Evolutionary conservation across 1,284 basidiomycete species (phyloP).

Genomic region (Moesziomyces antarcticus): DNA sequence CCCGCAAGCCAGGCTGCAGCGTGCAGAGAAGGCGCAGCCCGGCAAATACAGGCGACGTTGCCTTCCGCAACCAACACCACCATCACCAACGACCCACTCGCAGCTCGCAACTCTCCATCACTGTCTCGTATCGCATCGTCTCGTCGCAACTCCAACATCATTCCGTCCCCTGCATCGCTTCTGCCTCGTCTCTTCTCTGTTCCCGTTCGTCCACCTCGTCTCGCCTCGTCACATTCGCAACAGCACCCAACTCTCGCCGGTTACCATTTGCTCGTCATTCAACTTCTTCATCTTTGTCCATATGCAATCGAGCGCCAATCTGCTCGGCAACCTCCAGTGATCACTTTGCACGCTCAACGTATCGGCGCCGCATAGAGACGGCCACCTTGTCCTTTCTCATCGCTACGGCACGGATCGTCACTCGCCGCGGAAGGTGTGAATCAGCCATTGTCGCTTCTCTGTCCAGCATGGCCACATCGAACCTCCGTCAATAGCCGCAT

Average conservation of each 20-base stretch:
- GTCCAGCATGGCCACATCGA: background rate
- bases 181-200: background rate
- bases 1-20: background rate
- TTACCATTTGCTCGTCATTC: constrained; percentile 13
- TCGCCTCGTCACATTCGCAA: background rate
- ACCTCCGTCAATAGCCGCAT: background rate
- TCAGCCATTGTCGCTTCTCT: too few species aligned
- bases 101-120: background rate
- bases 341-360: background rate
- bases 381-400: too few species aligned
- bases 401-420: too few species aligned
- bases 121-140: background rate
- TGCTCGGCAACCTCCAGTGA: too few species aligned
- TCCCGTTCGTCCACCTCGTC: background rate
- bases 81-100: background rate
- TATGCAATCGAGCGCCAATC: background rate
- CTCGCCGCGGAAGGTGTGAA: too few species aligned
- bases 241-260: constrained; percentile 11
- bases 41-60: too few species aligned
- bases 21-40: too few species aligned
- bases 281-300: background rate
- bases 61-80: background rate
- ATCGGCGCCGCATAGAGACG: background rate
- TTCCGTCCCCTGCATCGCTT: background rate
- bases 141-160: background rate